Evolutionary conservation across 2,329 filamentous ascomycete species (phyloP).

Genomic region (Botryosphaeria agaves): DNA sequence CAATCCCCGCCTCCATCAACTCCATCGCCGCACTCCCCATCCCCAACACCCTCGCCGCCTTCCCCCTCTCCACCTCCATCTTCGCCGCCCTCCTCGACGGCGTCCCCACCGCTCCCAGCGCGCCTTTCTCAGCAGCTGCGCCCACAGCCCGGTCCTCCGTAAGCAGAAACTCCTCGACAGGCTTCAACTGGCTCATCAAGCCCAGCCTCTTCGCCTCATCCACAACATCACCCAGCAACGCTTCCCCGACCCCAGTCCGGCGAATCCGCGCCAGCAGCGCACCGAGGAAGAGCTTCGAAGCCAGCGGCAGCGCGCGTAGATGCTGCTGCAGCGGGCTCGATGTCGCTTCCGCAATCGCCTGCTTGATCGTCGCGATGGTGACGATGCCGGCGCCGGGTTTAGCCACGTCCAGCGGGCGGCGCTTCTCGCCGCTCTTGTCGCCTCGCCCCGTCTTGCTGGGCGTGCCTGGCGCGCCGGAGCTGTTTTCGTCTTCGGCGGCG

Average conservation of each 20-base stretch:
- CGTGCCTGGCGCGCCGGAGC: conserved; percentile 32
- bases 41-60: conserved; percentile 33
- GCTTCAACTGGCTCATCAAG: conserved; percentile 39
- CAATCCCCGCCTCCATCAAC: conserved; percentile 70
- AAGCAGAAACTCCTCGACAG: conserved; percentile 44
- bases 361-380: conserved; percentile 83
- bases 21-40: conserved; percentile 63
- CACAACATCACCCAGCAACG: conserved; percentile 72
- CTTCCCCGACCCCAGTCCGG: conserved; percentile 72
- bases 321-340: conserved; percentile 84
- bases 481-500: conserved; percentile 13
- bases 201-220: conserved; percentile 66
- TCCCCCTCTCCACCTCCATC: conserved; percentile 16
- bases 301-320: conserved; percentile 63
- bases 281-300: conserved; percentile 70
- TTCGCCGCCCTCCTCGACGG: conserved; percentile 13
- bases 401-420: conserved; percentile 1
- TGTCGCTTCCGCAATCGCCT: conserved; percentile 88
- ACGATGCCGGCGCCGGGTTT: conserved; percentile 35
- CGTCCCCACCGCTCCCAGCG: conserved; percentile 11
- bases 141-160: conserved; percentile 16
- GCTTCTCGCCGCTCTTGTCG: conserved; percentile 14
- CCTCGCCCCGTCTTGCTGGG: conserved; percentile 39
- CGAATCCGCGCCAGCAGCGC: conserved; percentile 65
- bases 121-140: conserved; percentile 8